phyloP scores from a whole-genome alignment of 148 eudicot species.

The Silene uniflora region DNA sequence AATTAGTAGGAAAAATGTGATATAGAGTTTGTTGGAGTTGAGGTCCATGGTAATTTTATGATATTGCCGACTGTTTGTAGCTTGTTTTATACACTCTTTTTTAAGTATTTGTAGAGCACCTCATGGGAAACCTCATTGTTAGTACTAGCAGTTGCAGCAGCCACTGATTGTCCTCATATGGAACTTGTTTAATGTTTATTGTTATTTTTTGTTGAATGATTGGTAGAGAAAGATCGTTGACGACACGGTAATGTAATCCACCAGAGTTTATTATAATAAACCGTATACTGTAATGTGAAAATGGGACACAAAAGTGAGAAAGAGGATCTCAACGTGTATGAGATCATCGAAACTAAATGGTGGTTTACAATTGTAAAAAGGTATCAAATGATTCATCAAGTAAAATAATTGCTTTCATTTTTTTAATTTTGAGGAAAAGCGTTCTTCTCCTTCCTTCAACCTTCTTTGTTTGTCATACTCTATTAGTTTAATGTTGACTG shows the following conservation, averaged over 20 bases:
- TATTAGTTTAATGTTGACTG: background rate
- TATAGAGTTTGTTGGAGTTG: conserved; percentile 16
- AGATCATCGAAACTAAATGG: too few species aligned
- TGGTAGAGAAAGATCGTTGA: background rate
- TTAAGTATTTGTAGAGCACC: background rate
- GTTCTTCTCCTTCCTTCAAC: background rate
- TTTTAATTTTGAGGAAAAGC: background rate
- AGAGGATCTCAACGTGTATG: too few species aligned
- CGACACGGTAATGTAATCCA: background rate
- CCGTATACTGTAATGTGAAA: too few species aligned
- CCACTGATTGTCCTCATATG: background rate
- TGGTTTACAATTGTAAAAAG: too few species aligned
- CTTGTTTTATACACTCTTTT: background rate
- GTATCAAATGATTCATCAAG: too few species aligned
- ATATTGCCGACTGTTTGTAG: background rate
- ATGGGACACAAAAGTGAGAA: too few species aligned
- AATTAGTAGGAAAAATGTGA: conserved; percentile 28
- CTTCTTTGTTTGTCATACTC: background rate
- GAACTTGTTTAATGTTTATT: background rate
- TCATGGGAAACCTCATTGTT: background rate
- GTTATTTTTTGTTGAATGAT: background rate
- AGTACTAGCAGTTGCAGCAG: background rate
- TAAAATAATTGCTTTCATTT: too few species aligned
- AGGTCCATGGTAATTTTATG: conserved; percentile 39
- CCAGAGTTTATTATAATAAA: too few species aligned